Percentiles rank a stretch among this genome's conserved stretches.
Evolutionary conservation across 2,329 filamentous ascomycete species (phyloP).

Genomic region (Cyphellophora europaea): DNA sequence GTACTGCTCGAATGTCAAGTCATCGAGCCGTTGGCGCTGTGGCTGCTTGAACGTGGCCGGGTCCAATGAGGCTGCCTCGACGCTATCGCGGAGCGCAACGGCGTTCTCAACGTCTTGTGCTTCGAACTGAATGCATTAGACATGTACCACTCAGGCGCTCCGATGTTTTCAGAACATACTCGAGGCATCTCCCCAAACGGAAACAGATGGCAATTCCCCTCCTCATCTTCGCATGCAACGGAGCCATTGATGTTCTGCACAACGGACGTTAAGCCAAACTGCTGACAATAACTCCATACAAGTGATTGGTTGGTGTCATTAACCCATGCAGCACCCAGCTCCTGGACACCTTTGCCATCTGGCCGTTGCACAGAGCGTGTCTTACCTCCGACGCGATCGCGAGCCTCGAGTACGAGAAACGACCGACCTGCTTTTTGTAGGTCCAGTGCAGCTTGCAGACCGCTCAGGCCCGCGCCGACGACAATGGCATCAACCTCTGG

Average conservation of each 20-base stretch:
- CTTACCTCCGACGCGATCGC: constrained; percentile 34
- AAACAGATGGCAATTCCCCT: constrained; percentile 31
- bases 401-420: constrained; percentile 28
- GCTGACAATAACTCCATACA: constrained; percentile 19
- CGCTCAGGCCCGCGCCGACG: constrained; percentile 28
- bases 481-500: constrained; percentile 22
- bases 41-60: constrained; percentile 16
- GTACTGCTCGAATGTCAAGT: constrained; percentile 28
- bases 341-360: constrained; percentile 24
- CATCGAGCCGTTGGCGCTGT: constrained; percentile 20
- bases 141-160: too few relatives aligned
- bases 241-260: constrained; percentile 22
- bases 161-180: too few relatives aligned
- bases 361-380: constrained; percentile 20
- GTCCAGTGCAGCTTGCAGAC: constrained; percentile 25
- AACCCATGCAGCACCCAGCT: constrained; percentile 31
- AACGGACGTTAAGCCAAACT: constrained; percentile 21
- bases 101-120: too few relatives aligned
- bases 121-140: too few relatives aligned
- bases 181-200: constrained; percentile 22
- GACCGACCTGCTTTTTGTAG: constrained; percentile 22
- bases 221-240: constrained; percentile 21
- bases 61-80: constrained; percentile 27
- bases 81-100: constrained; percentile 23
- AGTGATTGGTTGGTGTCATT: constrained; percentile 26